These are phyloP conservation scores for Crassisporium funariophilum DNA, from an alignment of 768 basidiomycete genomes.

Conservation along the genomic window DNA sequence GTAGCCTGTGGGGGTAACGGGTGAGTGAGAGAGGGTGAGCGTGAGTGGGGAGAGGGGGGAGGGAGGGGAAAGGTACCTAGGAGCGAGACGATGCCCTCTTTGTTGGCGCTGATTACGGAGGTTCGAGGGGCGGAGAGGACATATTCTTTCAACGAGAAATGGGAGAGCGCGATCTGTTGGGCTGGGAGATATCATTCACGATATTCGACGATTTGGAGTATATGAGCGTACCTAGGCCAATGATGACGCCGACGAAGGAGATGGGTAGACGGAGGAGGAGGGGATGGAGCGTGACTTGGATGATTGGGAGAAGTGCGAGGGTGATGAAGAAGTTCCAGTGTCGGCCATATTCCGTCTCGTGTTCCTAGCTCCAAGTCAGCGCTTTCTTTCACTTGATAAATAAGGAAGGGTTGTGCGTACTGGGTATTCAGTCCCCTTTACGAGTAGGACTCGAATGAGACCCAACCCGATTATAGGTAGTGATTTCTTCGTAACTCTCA, in stretches of 20 bases:
- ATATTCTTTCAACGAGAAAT: constrained; percentile 57
- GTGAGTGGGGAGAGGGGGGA: no score
- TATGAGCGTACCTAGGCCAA: constrained; percentile 56
- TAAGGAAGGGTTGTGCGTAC: constrained; percentile 39
- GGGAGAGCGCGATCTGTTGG: constrained; percentile 69
- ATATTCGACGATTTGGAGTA: not conserved
- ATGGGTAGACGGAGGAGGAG: constrained; percentile 59
- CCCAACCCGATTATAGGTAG: constrained; percentile 75
- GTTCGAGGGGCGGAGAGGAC: constrained; percentile 66
- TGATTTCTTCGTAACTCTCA: constrained; percentile 53
- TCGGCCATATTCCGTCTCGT: constrained; percentile 92
- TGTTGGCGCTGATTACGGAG: constrained; percentile 75
- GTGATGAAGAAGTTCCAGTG: constrained; percentile 99
- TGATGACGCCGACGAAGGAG: constrained; percentile 59
- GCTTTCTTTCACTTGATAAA: not conserved
- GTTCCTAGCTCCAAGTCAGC: constrained; percentile 58
- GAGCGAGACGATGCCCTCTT: constrained; percentile 88
- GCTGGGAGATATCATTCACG: constrained; percentile 38
- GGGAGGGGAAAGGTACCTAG: no score
- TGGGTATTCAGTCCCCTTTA: constrained; percentile 94
- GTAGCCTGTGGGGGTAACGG: no score
- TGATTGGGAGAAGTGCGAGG: constrained; percentile 73
- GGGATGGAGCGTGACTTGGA: constrained; percentile 72
- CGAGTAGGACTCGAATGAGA: constrained; percentile 73
- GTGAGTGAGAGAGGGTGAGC: no score